These are phyloP conservation scores for Zygosaccharomyces kombuchaensis DNA, from an alignment of 805 yeast genomes.

Conservation along the genomic window DNA sequence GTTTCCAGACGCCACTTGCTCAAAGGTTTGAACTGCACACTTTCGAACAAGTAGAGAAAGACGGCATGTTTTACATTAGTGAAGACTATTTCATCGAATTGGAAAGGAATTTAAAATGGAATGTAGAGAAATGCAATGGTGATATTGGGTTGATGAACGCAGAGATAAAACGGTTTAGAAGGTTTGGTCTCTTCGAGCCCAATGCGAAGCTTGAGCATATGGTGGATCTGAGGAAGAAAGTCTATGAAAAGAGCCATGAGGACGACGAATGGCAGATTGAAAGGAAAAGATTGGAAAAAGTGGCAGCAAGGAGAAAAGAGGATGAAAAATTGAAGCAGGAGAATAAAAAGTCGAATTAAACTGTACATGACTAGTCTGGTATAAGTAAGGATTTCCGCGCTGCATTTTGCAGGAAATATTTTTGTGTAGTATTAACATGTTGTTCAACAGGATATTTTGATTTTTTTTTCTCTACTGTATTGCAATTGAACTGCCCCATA, in stretches of 20 bases:
- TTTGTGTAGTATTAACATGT: too few species aligned
- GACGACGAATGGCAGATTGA: constrained; percentile 15
- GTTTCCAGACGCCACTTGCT: constrained; percentile 59
- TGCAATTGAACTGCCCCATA: too few species aligned
- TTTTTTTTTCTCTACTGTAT: too few species aligned
- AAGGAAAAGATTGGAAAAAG: constrained; percentile 3
- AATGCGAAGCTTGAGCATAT: constrained; percentile 34
- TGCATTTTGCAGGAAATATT: too few species aligned
- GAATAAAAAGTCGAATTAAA: constrained; percentile 1
- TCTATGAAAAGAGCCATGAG: constrained; percentile 11
- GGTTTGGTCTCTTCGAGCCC: constrained; percentile 55
- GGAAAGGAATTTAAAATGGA: constrained; percentile 46
- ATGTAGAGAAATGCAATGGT: constrained; percentile 33
- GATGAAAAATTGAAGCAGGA: constrained; percentile 1
- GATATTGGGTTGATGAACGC: constrained; percentile 38
- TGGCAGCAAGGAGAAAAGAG: constrained; percentile 5
- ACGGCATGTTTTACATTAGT: constrained; percentile 47
- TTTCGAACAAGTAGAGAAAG: constrained; percentile 39
- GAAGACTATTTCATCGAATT: constrained; percentile 51
- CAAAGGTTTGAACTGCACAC: constrained; percentile 36
- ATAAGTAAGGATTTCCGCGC: too few species aligned
- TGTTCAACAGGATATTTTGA: too few species aligned
- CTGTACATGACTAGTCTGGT: too few species aligned
- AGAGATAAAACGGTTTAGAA: constrained; percentile 58
- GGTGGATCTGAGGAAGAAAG: constrained; percentile 28